Base-by-base conservation (phyloP, 352 stramenopile genomes). In the Pythium folliculosum region DNA sequence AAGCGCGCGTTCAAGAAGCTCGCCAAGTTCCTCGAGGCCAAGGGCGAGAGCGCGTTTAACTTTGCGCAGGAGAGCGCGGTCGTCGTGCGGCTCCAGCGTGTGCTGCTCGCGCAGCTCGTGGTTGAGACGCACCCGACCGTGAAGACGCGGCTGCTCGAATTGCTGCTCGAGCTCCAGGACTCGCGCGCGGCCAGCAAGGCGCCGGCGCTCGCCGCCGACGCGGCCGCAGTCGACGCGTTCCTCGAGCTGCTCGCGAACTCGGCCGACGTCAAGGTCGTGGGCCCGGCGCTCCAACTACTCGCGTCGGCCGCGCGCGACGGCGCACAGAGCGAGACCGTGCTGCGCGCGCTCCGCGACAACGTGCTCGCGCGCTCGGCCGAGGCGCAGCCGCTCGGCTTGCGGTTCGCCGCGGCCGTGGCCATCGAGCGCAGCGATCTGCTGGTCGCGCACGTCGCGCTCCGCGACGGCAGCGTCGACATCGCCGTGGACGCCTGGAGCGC, bases 71-170 rank as follows among this genome's bases (percentile, higher is more conserved):
- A 63, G 21, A 53, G 63, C 5, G 32, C 44, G 14, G 37, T 64
- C 27, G 54, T 69, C 2, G 52, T 62, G 19, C 40, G 53, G 43
- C 63, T 94, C 12, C 72, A 84, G 23, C 17, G 47, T 1, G 67
- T 85, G 57, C 58, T 94, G 6, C 69, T 74, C 38, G 43, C 60
- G 13, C 86, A 91, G 65, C 63, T 91, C 23, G 47, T 82, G 14
- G 65, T 81, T 12, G 86, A 94, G 56, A 80, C 78, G 8, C 84
- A 94, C 47, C 86, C 86, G n/a, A 89, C 86, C 58, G 69, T 90
- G 21, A 78, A 77, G 44, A 73, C 72, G 6, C 80, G 82, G 40
- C 73, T 85, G 51, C 69, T 92, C 12, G 64, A 87, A 48, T 48
- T 92, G 32, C 67, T 92, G 0, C 67, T 89, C 12, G 48, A 71